Evolutionary conservation across 2,329 filamentous ascomycete species (phyloP).

Genomic region (Paramyrothecium sp.): DNA sequence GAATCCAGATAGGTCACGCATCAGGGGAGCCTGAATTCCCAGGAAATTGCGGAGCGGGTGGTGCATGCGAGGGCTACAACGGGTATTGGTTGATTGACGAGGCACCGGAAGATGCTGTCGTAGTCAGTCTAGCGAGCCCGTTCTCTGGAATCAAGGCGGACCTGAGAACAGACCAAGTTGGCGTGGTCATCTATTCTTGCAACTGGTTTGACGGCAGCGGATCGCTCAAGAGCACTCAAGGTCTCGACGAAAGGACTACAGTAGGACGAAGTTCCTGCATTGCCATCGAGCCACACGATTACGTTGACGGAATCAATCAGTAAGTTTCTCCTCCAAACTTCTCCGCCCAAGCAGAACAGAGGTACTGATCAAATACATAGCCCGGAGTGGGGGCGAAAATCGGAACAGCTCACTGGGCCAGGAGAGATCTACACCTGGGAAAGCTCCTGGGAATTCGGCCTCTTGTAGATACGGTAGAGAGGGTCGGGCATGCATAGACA

Average conservation of each 20-base stretch:
- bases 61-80: slow-evolving; percentile 72
- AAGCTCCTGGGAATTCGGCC: slow-evolving; percentile 43
- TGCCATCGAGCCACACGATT: slow-evolving; percentile 76
- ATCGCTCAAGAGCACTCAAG: slow-evolving; percentile 59
- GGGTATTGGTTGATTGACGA: slow-evolving; percentile 50
- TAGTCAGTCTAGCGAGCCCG: slow-evolving; percentile 57
- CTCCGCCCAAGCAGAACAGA: too few relatives aligned
- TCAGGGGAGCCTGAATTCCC: slow-evolving; percentile 51
- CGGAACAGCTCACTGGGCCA: slow-evolving; percentile 38
- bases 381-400: slow-evolving; percentile 41
- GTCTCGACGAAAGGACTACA: slow-evolving; percentile 38
- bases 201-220: slow-evolving; percentile 50
- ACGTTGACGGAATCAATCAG: slow-evolving; percentile 76
- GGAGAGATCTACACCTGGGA: slow-evolving; percentile 40
- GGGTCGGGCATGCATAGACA: too few relatives aligned
- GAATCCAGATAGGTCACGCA: slow-evolving; percentile 60
- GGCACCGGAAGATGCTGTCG: slow-evolving; percentile 33
- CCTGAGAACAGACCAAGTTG: slow-evolving; percentile 67
- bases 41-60: slow-evolving; percentile 62
- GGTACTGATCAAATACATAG: slow-evolving; percentile 18
- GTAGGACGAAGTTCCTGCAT: slow-evolving; percentile 65
- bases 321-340: slow-evolving; percentile 24
- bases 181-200: slow-evolving; percentile 72
- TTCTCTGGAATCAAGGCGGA: slow-evolving; percentile 70
- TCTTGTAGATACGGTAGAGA: slow-evolving; percentile 3